phyloP scores from a whole-genome alignment of 2,329 filamentous ascomycete genomes.

The Epichloe amarillans region DNA sequence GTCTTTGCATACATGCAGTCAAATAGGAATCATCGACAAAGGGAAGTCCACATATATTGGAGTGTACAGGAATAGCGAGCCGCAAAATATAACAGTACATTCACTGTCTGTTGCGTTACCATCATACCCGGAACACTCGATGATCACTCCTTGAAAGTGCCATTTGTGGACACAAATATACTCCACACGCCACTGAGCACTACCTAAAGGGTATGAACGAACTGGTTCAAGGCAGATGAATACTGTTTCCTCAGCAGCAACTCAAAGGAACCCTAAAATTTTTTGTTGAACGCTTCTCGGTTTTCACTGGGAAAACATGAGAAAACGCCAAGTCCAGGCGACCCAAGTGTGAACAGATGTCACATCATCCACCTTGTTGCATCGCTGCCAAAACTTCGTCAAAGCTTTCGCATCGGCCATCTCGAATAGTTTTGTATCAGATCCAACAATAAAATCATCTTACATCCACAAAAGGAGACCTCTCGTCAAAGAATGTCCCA shows the following conservation, averaged over 20 bases:
- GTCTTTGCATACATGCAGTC: background rate
- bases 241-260: slow-evolving; percentile 12
- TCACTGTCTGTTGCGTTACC: background rate
- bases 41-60: background rate
- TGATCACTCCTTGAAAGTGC: background rate
- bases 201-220: background rate
- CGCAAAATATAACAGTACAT: background rate
- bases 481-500: slow-evolving; percentile 73
- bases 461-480: too few species aligned
- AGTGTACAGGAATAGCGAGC: background rate
- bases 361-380: slow-evolving; percentile 50
- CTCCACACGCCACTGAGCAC: background rate
- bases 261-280: slow-evolving; percentile 31
- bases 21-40: background rate
- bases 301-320: slow-evolving; percentile 70
- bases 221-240: background rate
- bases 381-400: slow-evolving; percentile 39
- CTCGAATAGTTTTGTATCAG: background rate
- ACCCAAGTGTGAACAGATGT: slow-evolving; percentile 36
- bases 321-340: slow-evolving; percentile 56
- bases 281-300: slow-evolving; percentile 59
- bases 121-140: background rate
- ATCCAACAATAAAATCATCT: background rate
- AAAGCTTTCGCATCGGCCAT: slow-evolving; percentile 12
- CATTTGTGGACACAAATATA: background rate